These are phyloP conservation scores for Xylaria sp. DNA, from an alignment of 2,329 filamentous ascomycete species.

Conservation along the genomic window DNA sequence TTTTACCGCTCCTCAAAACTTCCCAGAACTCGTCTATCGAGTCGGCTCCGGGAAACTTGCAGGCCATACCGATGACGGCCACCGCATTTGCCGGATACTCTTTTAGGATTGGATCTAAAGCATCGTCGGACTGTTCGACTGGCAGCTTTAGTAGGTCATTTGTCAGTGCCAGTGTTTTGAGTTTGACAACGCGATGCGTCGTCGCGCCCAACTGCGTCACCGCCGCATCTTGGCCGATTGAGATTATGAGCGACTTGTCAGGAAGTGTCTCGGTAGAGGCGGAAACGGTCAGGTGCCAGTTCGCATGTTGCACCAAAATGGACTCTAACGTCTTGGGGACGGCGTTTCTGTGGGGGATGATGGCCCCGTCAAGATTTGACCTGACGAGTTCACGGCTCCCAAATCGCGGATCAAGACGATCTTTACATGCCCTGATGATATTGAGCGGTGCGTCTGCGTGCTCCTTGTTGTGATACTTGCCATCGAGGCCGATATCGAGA, in stretches of 20 bases:
- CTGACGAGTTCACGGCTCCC: slow-evolving; percentile 5
- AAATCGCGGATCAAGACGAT: slow-evolving; percentile 10
- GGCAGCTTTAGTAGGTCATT: too few relatives aligned
- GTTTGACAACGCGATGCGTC: background rate
- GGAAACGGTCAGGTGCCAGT: background rate
- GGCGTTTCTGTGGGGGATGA: background rate
- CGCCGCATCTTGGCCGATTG: slow-evolving; percentile 1
- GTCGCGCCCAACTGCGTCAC: background rate
- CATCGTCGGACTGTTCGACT: too few relatives aligned
- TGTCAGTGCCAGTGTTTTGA: background rate
- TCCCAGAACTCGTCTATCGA: background rate
- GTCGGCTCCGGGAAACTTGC: background rate
- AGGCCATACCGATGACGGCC: background rate
- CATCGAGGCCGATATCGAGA: background rate
- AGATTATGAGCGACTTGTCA: slow-evolving; percentile 1
- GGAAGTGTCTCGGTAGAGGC: background rate
- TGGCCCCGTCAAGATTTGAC: slow-evolving; percentile 2
- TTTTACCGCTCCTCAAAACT: background rate
- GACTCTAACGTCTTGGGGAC: slow-evolving; percentile 1
- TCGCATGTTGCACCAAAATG: background rate
- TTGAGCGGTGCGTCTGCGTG: slow-evolving; percentile 1
- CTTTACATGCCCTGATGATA: slow-evolving; percentile 13
- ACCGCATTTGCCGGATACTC: too few relatives aligned
- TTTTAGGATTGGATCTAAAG: too few relatives aligned
- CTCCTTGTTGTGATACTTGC: background rate